These are phyloP conservation scores for Jimgerdemannia flammicorona DNA, from an alignment of 192 early-diverging fungal genomes.

Conservation along the genomic window DNA sequence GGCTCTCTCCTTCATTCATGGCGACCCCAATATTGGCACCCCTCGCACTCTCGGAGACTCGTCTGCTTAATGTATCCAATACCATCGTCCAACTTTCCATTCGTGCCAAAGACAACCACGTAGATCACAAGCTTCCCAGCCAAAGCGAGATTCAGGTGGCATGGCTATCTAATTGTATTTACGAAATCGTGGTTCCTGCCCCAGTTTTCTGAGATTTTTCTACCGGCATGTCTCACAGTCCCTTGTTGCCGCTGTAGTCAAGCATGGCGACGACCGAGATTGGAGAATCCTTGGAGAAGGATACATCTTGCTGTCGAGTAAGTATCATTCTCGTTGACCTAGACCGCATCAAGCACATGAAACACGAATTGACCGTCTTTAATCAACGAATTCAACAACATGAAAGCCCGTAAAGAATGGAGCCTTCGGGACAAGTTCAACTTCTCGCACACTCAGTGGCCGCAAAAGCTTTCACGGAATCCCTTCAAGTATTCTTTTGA, in stretches of 20 bases:
- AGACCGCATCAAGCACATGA: no score
- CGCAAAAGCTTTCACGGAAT: background rate
- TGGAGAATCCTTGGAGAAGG: background rate
- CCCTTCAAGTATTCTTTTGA: background rate
- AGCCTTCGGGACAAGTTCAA: background rate
- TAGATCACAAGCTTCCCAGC: background rate
- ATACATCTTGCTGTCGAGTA: background rate
- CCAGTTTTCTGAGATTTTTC: background rate
- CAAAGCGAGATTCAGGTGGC: background rate
- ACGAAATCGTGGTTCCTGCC: background rate
- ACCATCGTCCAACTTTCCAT: background rate
- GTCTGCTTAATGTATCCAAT: background rate
- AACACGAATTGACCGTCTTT: no score
- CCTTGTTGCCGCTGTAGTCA: background rate
- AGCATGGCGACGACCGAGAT: background rate
- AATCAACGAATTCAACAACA: background rate
- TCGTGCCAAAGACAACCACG: background rate
- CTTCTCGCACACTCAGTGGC: background rate
- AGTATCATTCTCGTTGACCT: background rate
- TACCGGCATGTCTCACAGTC: background rate
- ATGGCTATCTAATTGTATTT: background rate
- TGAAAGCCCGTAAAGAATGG: background rate
- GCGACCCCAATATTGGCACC: background rate
- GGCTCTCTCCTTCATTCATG: no score
- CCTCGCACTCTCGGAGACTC: background rate